These are phyloP conservation scores for Lagenaria siceraria DNA, from an alignment of 306 rosid species.

Conservation along the genomic window DNA sequence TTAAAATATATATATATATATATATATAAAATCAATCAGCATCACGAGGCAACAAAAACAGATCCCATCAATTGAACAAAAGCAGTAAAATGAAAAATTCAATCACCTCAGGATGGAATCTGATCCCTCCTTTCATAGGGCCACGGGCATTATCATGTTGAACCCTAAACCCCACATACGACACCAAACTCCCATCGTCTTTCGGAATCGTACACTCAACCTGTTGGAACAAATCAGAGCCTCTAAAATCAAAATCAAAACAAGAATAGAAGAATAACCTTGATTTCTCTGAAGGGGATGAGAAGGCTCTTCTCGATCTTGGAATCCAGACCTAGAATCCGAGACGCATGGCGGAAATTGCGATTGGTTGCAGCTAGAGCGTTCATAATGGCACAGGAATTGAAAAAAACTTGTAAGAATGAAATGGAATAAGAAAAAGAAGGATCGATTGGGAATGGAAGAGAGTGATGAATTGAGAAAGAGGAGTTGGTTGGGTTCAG, in stretches of 20 bases:
- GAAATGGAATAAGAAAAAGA: not conserved
- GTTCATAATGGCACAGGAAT: slow-evolving; percentile 26
- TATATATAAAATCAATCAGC: not conserved
- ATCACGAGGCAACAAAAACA: not conserved
- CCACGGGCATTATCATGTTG: slow-evolving; percentile 74
- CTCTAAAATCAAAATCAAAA: not conserved
- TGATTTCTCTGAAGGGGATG: slow-evolving; percentile 56
- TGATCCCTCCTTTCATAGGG: slow-evolving; percentile 68
- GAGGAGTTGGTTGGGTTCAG: not conserved
- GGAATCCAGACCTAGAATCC: slow-evolving; percentile 50
- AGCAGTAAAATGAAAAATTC: not conserved
- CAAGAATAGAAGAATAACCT: slow-evolving; percentile 17
- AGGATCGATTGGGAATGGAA: not conserved
- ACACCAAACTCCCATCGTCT: slow-evolving; percentile 52
- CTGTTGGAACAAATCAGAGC: slow-evolving; percentile 19
- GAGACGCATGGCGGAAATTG: slow-evolving; percentile 32
- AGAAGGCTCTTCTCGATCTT: slow-evolving; percentile 47
- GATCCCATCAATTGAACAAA: not conserved
- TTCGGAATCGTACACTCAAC: slow-evolving; percentile 70
- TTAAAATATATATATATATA: too few species aligned
- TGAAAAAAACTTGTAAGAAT: not conserved
- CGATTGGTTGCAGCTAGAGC: slow-evolving; percentile 63
- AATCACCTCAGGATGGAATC: slow-evolving; percentile 56
- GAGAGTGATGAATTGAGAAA: not conserved
- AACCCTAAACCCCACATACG: slow-evolving; percentile 48